Conservation (phyloP, 352 stramenopile species). For the Blastocystis sp. region DNA sequence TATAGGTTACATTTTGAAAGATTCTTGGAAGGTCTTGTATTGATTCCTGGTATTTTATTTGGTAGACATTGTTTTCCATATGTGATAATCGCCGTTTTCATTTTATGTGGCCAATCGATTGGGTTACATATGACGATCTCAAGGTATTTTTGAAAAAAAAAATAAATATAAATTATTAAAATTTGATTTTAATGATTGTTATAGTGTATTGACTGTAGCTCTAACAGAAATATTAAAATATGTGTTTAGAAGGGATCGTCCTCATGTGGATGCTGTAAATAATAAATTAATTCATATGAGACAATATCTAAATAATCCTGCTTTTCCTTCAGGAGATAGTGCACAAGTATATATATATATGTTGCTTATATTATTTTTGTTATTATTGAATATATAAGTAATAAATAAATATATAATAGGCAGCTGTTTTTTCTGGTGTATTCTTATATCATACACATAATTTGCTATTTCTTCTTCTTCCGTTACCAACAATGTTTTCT, state of each 20-base stretch:
- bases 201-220: conserved; percentile 18
- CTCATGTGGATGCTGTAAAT: not conserved
- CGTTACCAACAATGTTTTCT: conserved; percentile 29
- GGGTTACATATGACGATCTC: conserved; percentile 21
- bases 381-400: too few species aligned
- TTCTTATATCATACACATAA: conserved; percentile 14
- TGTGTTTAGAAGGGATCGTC: conserved; percentile 26
- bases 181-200: not conserved
- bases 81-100: conserved; percentile 9
- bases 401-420: too few species aligned
- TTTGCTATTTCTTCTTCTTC: conserved; percentile 4
- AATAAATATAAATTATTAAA: too few species aligned
- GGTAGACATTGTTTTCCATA: conserved; percentile 11
- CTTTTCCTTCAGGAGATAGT: conserved; percentile 34
- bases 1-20: conserved; percentile 10
- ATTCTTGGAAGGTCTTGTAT: conserved; percentile 14
- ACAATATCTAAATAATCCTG: conserved; percentile 26
- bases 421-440: conserved; percentile 24
- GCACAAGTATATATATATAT: not conserved
- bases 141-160: conserved; percentile 9
- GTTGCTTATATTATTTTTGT: too few species aligned
- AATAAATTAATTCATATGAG: conserved; percentile 19
- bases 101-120: conserved; percentile 15
- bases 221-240: conserved; percentile 34
- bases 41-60: conserved; percentile 28